These are phyloP conservation scores for Combretum micranthum DNA, from an alignment of 345 rosid species.

Conservation along the genomic window DNA sequence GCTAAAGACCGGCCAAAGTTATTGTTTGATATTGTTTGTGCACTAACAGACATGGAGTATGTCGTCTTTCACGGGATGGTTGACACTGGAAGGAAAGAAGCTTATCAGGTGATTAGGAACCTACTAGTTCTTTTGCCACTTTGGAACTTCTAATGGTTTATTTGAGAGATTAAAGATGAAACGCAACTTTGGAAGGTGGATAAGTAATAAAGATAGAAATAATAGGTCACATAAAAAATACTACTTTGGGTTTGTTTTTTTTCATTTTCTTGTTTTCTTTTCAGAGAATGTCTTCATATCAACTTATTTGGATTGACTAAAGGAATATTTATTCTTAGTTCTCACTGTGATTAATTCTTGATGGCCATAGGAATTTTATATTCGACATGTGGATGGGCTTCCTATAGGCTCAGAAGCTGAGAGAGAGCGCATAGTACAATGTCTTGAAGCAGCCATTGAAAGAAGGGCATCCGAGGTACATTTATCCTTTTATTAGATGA, in stretches of 20 bases:
- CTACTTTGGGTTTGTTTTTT: not conserved
- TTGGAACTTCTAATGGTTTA: too few relatives aligned
- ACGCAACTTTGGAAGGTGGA: too few relatives aligned
- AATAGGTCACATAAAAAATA: not conserved
- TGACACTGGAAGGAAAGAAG: slow-evolving; percentile 27
- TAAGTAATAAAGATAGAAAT: too few relatives aligned
- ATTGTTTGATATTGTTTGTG: slow-evolving; percentile 34
- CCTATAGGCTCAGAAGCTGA: slow-evolving; percentile 77
- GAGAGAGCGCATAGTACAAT: slow-evolving; percentile 58
- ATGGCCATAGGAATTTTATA: slow-evolving; percentile 56
- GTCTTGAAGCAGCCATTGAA: slow-evolving; percentile 79
- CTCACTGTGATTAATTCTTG: not conserved
- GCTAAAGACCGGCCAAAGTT: slow-evolving; percentile 33
- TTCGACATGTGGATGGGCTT: slow-evolving; percentile 70
- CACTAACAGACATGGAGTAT: slow-evolving; percentile 46
- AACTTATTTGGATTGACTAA: not conserved
- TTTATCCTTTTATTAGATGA: not conserved
- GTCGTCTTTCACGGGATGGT: slow-evolving; percentile 46
- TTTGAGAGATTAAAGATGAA: too few relatives aligned
- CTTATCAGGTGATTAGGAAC: slow-evolving; percentile 33
- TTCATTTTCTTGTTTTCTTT: too few relatives aligned
- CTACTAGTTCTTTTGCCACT: not conserved
- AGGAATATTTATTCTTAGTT: not conserved
- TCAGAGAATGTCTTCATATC: too few relatives aligned
- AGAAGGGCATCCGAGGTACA: slow-evolving; percentile 70